Evolutionary conservation across 2,329 filamentous ascomycete species (phyloP).

Genomic region (Monosporascus sp.): DNA sequence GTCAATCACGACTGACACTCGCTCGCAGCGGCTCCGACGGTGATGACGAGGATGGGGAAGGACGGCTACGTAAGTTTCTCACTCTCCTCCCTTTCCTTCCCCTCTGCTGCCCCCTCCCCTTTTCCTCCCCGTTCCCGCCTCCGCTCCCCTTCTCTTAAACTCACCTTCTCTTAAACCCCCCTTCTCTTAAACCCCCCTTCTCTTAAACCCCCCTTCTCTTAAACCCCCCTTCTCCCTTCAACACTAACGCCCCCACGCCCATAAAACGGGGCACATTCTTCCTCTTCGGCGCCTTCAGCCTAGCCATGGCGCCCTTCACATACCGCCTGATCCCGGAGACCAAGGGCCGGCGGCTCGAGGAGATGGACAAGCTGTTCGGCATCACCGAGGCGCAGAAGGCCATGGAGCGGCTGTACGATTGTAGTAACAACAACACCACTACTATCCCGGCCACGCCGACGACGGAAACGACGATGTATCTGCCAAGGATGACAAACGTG

Average conservation of each 20-base stretch:
- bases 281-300: constrained; percentile 62
- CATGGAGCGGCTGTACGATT: not conserved
- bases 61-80: constrained; percentile 32
- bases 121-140: not conserved
- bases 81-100: not conserved
- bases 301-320: constrained; percentile 60
- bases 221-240: not conserved
- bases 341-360: constrained; percentile 56
- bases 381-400: constrained; percentile 39
- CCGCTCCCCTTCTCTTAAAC: not conserved
- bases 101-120: not conserved
- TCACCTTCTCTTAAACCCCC: not conserved
- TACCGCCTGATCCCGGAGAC: constrained; percentile 68
- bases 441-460: not conserved
- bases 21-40: constrained; percentile 52
- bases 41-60: constrained; percentile 52
- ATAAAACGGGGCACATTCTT: constrained; percentile 54
- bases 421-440: not conserved
- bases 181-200: not conserved
- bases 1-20: not conserved
- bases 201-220: not conserved
- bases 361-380: constrained; percentile 63
- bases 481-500: not conserved
- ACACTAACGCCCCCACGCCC: not conserved
- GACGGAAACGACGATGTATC: not conserved